Base-by-base conservation (phyloP, 2,329 filamentous ascomycete species). In the Xylariaceae sp. region DNA sequence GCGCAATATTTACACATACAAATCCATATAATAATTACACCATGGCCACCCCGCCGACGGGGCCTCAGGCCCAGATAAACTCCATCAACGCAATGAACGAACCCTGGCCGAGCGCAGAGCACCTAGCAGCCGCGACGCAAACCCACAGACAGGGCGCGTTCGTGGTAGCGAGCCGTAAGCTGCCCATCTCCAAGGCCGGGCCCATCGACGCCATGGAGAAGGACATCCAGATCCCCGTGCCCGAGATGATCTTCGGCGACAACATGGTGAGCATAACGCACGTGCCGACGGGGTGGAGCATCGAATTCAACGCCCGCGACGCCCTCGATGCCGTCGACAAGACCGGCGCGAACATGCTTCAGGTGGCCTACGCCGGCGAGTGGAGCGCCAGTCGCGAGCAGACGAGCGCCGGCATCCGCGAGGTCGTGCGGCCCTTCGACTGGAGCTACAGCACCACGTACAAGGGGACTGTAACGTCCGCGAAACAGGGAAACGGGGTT, bases 221-320 rank as follows among this genome's bases (percentile, higher is more conserved):
- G 53, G 83, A 81, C 58, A 80, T 99, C 50, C 85, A 86, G 29
- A 96, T 99, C 67, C 85, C 92, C 16, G 84, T 92, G 39, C 94
- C 94, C 8, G 94, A 99, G 75, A 99, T 99, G 94, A 99, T 99
- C 61, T 99, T 99, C 68, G 94, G 94, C 57, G 92, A 99, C 76
- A 99, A 99, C 71, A 76, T 87, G 54, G 85, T 95, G 39, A 75
- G 82, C 6, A 79, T 99, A 56, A 77, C 84, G 49, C 90, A 97
- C 73, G 58, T 74, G n/a, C 78, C 80, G 18, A 84, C 80, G n/a
- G 83, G 84, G 42, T 99, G 91, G 90, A 76, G 77, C 42, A 77
- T 97, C 58, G 74, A 80, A 49, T 99, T 97, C 77, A 87, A 87
- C 68, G 88, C 94, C 19, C 88, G 85, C 63, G 89, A 92, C 68